These are phyloP conservation scores for Cordia subcordata DNA, from an alignment of 257 asterid genomes.

Conservation along the genomic window DNA sequence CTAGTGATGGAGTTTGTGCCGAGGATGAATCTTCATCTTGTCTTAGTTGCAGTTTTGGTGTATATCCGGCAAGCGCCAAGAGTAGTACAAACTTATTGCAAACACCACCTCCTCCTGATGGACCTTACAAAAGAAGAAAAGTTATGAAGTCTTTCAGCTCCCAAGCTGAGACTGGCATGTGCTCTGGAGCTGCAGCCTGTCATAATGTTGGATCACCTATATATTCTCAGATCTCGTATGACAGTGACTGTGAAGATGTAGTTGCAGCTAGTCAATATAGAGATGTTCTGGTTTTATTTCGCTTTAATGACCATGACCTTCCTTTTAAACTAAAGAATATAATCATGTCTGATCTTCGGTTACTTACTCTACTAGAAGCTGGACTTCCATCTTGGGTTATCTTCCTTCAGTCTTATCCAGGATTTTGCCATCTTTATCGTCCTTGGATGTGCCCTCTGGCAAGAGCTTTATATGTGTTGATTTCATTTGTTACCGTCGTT, in stretches of 20 bases:
- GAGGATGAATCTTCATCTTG: constrained; percentile 48
- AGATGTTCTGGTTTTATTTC: constrained; percentile 72
- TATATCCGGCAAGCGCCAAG: constrained; percentile 34
- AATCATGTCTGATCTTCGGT: constrained; percentile 63
- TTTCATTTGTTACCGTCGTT: constrained; percentile 82
- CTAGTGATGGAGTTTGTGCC: constrained; percentile 18
- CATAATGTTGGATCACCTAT: constrained; percentile 35
- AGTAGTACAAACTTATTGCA: constrained; percentile 22
- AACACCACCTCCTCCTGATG: constrained; percentile 61
- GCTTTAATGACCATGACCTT: constrained; percentile 68
- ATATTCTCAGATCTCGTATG: constrained; percentile 31
- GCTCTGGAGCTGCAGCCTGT: constrained; percentile 31
- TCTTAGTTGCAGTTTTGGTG: constrained; percentile 37
- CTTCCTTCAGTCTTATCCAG: constrained; percentile 95
- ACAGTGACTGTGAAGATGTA: constrained; percentile 41
- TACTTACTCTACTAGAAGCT: constrained; percentile 83
- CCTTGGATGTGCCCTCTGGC: constrained; percentile 99
- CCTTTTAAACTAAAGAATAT: constrained; percentile 73
- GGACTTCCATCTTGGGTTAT: constrained; percentile 99
- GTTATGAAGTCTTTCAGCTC: constrained; percentile 37
- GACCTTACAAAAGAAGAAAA: constrained; percentile 72
- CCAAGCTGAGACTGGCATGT: constrained; percentile 29
- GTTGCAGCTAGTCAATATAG: constrained; percentile 54
- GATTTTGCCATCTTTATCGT: constrained; percentile 80
- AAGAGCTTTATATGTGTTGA: constrained; percentile 63